A percentile compares a stretch with the other conserved stretches of the same genome.
Conservation (phyloP, 352 stramenopile genomes). For the Pythium plurisporium region DNA sequence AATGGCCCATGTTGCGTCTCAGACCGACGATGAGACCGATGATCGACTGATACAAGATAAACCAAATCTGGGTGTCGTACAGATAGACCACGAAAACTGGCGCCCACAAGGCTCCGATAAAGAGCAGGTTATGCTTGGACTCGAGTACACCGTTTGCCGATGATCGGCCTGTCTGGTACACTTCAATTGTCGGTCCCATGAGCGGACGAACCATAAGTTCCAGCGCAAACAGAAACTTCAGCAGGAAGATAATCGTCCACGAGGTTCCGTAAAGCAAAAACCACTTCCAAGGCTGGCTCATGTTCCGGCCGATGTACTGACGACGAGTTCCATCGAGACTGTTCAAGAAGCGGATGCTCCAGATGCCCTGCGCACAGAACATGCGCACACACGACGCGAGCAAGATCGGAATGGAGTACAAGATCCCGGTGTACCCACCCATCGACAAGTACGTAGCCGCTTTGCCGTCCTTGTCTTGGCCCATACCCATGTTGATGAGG, state of each 20-base stretch:
- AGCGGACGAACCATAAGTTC: conserved; percentile 96
- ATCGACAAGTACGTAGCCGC: conserved; percentile 54
- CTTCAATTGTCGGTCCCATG: conserved; percentile 94
- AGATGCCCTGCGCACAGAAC: conserved; percentile 51
- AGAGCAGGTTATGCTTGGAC: conserved; percentile 80
- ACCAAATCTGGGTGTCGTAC: conserved; percentile 86
- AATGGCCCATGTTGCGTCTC: conserved; percentile 77
- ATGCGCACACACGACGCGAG: conserved; percentile 62
- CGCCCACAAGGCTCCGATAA: conserved; percentile 69
- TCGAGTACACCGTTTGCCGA: conserved; percentile 58
- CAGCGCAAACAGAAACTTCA: conserved; percentile 97
- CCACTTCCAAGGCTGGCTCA: conserved; percentile 62
- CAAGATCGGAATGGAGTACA: conserved; percentile 63
- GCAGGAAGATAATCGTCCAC: conserved; percentile 80
- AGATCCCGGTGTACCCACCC: conserved; percentile 47
- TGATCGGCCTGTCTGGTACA: conserved; percentile 79
- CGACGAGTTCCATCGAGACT: conserved; percentile 60
- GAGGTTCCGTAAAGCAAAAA: conserved; percentile 68
- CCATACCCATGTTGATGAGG: conserved; percentile 41
- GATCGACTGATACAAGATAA: conserved; percentile 76
- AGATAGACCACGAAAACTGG: conserved; percentile 83
- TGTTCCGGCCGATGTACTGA: conserved; percentile 81
- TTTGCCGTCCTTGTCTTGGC: conserved; percentile 36
- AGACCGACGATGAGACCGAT: conserved; percentile 74
- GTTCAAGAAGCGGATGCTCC: conserved; percentile 49